Evolutionary conservation across 192 early-diverging fungal species (phyloP), one percentile per base, ranked within the genome.

Genomic region (Irineochytrium annulatum): DNA sequence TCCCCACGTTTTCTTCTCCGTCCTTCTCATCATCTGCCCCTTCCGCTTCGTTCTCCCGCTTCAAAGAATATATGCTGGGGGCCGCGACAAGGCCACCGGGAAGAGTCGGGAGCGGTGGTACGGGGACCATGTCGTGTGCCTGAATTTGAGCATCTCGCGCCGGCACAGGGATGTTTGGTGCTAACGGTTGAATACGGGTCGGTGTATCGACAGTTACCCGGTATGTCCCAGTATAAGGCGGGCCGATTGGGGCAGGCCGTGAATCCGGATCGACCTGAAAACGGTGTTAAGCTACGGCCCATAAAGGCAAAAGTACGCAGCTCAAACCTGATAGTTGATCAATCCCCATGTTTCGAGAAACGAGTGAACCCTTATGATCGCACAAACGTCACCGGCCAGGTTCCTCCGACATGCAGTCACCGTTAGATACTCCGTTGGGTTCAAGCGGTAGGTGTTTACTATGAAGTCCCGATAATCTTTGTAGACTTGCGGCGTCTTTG

Each of bases 291-390:
- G 24, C 31, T 54, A n/a, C 6, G 11, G 29, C 26, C 32, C 19
- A 52, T 29, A 27, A 24, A 31, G 30, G 22, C 53, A 65, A 26
- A 5, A 58, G 30, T 8, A 19, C 35, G 28, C 30, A 13, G 55
- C n/a, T 14, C 43, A 51, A 71, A 91, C 90, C 80, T 99, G 92
- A 72, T 95, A 93, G 71, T 99, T 99, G 64, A 99, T 91, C 41
- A 99, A 77, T 0, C 97, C 97, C 97, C 97, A 99, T 68, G 97
- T 94, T 75, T 99, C 95, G 43, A 99, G 77, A 57, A 99, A 95
- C 3, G 92, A 91, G 72, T 99, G 97, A 3, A 99, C 93, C 45
- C 94, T 78, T 72, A 98, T 93, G 51, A 99, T 94, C 2, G 94
- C 93, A 66, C 95, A 97, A 2, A 99, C 97, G 75, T 99, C 97